phyloP scores from a whole-genome alignment of 306 rosid species.

The Datisca glomerata region DNA sequence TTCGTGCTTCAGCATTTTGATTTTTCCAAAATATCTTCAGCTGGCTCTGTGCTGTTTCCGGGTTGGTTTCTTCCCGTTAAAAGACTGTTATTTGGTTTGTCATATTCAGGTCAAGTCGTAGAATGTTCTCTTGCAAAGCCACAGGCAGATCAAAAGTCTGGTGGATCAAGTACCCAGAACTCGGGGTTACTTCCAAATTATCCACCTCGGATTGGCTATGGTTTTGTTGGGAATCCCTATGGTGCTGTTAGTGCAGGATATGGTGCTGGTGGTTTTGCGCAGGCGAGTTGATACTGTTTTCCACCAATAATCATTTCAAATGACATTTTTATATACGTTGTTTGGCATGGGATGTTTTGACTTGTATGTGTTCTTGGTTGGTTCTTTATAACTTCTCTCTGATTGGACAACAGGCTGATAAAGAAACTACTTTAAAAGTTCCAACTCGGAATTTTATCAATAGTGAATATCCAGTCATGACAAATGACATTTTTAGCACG shows the following conservation, averaged over 20 bases:
- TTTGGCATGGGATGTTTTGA: too few relatives aligned
- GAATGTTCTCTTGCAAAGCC: slow-evolving; percentile 98
- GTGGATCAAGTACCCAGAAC: slow-evolving; percentile 48
- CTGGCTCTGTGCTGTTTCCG: not conserved
- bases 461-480: too few relatives aligned
- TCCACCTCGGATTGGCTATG: slow-evolving; percentile 65
- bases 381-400: too few relatives aligned
- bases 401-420: too few relatives aligned
- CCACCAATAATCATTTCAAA: not conserved
- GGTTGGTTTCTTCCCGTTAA: slow-evolving; percentile 1
- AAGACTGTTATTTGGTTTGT: slow-evolving; percentile 8
- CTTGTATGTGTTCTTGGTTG: too few relatives aligned
- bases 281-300: slow-evolving; percentile 29
- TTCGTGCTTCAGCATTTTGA: not conserved
- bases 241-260: slow-evolving; percentile 73
- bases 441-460: too few relatives aligned
- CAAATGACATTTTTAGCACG: too few relatives aligned
- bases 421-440: too few relatives aligned
- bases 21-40: not conserved
- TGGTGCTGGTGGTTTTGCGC: slow-evolving; percentile 59
- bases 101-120: slow-evolving; percentile 59
- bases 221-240: slow-evolving; percentile 63
- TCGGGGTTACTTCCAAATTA: slow-evolving; percentile 75
- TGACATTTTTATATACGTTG: slow-evolving; percentile 5
- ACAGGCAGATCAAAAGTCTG: slow-evolving; percentile 77